A percentile compares a stretch with the other conserved stretches of the same genome.
phyloP scores from a whole-genome alignment of 495 filamentous ascomycete genomes.

The Aspergillus steynii region DNA sequence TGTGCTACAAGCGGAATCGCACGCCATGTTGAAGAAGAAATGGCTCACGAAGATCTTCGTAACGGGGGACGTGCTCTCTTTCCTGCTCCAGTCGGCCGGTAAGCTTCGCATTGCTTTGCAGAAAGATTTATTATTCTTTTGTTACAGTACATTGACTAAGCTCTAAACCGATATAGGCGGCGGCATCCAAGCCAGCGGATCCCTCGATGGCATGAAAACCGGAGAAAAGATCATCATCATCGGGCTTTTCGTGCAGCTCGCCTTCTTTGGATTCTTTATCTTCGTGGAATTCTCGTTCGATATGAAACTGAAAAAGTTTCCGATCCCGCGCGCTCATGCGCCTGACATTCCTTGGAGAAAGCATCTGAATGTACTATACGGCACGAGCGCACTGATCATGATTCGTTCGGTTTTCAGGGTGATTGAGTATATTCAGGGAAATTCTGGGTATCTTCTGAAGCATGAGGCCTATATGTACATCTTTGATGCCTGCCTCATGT shows the following conservation, averaged over 20 bases:
- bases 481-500: conserved; percentile 59
- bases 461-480: conserved; percentile 60
- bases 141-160: not conserved
- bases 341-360: conserved; percentile 41
- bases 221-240: conserved; percentile 44
- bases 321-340: conserved; percentile 17
- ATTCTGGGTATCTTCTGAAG: conserved; percentile 44
- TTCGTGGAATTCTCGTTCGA: conserved; percentile 32
- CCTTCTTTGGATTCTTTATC: conserved; percentile 42
- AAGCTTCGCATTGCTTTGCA: not conserved
- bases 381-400: conserved; percentile 51
- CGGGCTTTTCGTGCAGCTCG: conserved; percentile 37
- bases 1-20: conserved; percentile 36
- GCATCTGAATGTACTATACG: conserved; percentile 51
- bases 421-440: conserved; percentile 58
- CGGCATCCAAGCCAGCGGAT: conserved; percentile 17
- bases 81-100: conserved; percentile 17
- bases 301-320: conserved; percentile 25
- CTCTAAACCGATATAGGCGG: conserved; percentile 4
- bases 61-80: conserved; percentile 21
- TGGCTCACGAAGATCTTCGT: conserved; percentile 26
- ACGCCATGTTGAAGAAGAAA: conserved; percentile 14
- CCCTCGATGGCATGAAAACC: conserved; percentile 15
- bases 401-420: conserved; percentile 58
- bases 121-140: not conserved